Conservation (phyloP, 2,329 filamentous ascomycete genomes). For the Purpureocillium lavendulum region DNA sequence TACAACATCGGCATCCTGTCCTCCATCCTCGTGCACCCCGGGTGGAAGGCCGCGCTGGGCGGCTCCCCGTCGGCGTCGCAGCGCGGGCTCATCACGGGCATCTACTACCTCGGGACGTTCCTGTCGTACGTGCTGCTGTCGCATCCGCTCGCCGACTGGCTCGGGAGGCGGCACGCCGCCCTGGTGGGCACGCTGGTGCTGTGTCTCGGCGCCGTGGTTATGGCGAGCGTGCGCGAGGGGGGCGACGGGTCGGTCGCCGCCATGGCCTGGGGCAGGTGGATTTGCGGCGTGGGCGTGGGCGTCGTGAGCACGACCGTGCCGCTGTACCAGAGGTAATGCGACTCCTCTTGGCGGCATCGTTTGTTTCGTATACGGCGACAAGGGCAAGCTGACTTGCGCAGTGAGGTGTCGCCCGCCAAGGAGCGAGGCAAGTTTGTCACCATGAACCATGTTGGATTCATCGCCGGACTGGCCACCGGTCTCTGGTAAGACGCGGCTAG, state of each 20-base stretch:
- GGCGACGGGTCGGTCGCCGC: slow-evolving; percentile 27
- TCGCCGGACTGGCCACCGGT: slow-evolving; percentile 42
- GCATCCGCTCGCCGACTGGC: slow-evolving; percentile 38
- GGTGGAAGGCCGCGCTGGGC: slow-evolving; percentile 39
- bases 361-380: neutral
- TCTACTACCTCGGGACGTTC: slow-evolving; percentile 51
- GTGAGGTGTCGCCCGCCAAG: slow-evolving; percentile 45
- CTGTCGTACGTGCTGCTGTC: slow-evolving; percentile 46
- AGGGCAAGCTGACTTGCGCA: slow-evolving; percentile 16
- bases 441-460: slow-evolving; percentile 51
- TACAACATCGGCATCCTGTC: slow-evolving; percentile 52
- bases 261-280: slow-evolving; percentile 42
- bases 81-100: slow-evolving; percentile 44
- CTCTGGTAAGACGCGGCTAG: slow-evolving; percentile 49
- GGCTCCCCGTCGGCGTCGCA: slow-evolving; percentile 30
- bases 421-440: slow-evolving; percentile 48
- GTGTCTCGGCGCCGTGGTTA: slow-evolving; percentile 38
- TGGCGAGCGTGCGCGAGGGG: slow-evolving; percentile 27
- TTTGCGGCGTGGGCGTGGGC: slow-evolving; percentile 44
- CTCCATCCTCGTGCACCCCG: slow-evolving; percentile 46
- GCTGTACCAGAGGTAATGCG: slow-evolving; percentile 39
- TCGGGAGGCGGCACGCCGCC: slow-evolving; percentile 44
- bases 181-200: slow-evolving; percentile 36
- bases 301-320: slow-evolving; percentile 49
- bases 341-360: neutral